Percentiles rank a stretch among this genome's conserved stretches.
Evolutionary conservation across 179 eudicot genomes (phyloP).

Genomic region (Silene coronaria): DNA sequence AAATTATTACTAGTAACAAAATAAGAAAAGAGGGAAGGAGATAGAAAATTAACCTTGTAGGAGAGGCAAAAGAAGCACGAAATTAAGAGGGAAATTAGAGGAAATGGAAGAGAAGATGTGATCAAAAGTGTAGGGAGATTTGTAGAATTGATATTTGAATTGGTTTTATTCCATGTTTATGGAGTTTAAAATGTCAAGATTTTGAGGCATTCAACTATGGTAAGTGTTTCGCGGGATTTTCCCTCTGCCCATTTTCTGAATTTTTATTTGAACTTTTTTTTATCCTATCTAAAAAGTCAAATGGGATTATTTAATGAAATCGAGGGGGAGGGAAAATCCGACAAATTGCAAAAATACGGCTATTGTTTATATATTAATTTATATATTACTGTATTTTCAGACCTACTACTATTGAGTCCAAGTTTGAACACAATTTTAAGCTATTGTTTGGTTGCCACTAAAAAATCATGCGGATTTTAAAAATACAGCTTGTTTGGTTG

Average conservation of each 20-base stretch:
- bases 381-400: background rate
- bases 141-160: background rate
- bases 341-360: too few relatives aligned
- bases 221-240: background rate
- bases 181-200: background rate
- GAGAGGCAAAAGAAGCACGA: background rate
- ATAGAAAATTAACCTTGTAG: background rate
- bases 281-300: background rate
- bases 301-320: background rate
- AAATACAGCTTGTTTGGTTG: too few relatives aligned
- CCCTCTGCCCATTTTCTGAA: background rate
- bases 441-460: background rate
- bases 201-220: background rate
- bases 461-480: background rate
- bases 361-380: too few relatives aligned
- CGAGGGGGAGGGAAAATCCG: too few relatives aligned
- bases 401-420: background rate
- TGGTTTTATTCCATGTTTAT: background rate
- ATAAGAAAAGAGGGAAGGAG: background rate
- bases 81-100: background rate
- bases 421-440: background rate
- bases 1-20: background rate
- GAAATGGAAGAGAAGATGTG: background rate
- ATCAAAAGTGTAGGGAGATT: background rate
- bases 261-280: background rate